phyloP scores from a whole-genome alignment of 768 basidiomycete genomes.

The Russula dissimulans region DNA sequence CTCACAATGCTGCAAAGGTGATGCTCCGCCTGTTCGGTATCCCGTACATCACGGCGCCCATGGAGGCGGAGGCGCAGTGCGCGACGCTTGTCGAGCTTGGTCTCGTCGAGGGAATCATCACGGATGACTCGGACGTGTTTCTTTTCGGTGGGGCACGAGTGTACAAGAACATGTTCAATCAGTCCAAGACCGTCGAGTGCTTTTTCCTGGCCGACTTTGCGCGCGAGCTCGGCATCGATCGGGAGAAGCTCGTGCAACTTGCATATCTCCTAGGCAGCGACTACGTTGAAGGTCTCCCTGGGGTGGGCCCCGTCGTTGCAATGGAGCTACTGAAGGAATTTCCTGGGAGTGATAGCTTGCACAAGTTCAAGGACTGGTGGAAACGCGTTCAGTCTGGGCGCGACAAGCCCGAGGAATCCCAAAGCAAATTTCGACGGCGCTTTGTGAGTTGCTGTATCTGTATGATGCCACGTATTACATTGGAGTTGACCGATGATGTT shows the following conservation, averaged over 20 bases:
- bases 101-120: slow-evolving; percentile 95
- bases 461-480: slow-evolving; percentile 1
- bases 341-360: slow-evolving; percentile 73
- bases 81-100: slow-evolving; percentile 79
- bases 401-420: slow-evolving; percentile 66
- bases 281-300: slow-evolving; percentile 87
- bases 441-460: slow-evolving; percentile 53
- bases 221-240: slow-evolving; percentile 79
- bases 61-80: slow-evolving; percentile 99
- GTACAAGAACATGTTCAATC: slow-evolving; percentile 99
- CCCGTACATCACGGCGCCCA: slow-evolving; percentile 96
- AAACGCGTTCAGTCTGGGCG: slow-evolving; percentile 80
- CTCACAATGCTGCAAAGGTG: slow-evolving; percentile 37
- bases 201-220: slow-evolving; percentile 78
- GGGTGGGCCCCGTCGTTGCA: slow-evolving; percentile 91
- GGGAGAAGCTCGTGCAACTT: slow-evolving; percentile 77
- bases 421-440: slow-evolving; percentile 68
- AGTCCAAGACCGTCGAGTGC: slow-evolving; percentile 96
- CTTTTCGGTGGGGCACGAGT: slow-evolving; percentile 93
- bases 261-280: slow-evolving; percentile 96
- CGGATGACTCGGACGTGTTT: slow-evolving; percentile 98
- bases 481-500: background rate
- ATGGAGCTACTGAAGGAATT: slow-evolving; percentile 96
- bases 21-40: slow-evolving; percentile 93
- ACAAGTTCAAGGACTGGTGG: slow-evolving; percentile 94